phyloP scores from a whole-genome alignment of 2,329 filamentous ascomycete genomes.

The Fusarium torulosum region DNA sequence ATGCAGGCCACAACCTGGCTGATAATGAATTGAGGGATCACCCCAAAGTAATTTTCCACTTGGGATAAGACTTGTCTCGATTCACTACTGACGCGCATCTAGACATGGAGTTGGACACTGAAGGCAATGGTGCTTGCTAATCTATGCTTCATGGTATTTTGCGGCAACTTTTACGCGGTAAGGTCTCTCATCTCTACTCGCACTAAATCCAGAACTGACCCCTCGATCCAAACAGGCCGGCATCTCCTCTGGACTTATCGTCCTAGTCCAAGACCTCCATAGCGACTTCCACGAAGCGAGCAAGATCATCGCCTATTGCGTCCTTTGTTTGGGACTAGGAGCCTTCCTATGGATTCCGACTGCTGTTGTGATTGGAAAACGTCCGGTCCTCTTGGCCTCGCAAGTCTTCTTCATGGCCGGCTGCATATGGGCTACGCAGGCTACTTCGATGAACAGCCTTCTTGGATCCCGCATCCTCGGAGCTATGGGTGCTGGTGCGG shows the following conservation, averaged over 20 bases:
- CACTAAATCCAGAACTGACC: too few relatives aligned
- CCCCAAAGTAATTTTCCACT: background rate
- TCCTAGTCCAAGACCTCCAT: background rate
- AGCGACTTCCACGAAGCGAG: background rate
- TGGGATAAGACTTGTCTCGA: too few relatives aligned
- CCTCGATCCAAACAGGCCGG: background rate
- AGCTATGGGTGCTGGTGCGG: background rate
- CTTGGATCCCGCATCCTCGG: background rate
- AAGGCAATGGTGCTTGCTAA: slow-evolving; percentile 1
- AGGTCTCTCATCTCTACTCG: too few relatives aligned
- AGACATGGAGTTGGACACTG: background rate
- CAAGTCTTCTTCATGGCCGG: slow-evolving; percentile 1
- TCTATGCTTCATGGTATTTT: slow-evolving; percentile 5
- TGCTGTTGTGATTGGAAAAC: background rate
- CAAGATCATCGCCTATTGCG: background rate
- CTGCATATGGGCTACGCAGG: background rate
- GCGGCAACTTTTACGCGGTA: slow-evolving; percentile 7
- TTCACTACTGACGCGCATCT: fast-evolving
- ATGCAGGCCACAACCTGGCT: background rate
- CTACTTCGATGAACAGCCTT: background rate
- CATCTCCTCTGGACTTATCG: background rate
- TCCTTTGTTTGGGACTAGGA: background rate
- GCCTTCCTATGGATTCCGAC: slow-evolving; percentile 7
- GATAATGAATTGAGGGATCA: background rate
- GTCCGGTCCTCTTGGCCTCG: background rate